These are phyloP conservation scores for Kingdonia uniflora DNA, from an alignment of 164 flowering plant genomes.

Conservation along the genomic window DNA sequence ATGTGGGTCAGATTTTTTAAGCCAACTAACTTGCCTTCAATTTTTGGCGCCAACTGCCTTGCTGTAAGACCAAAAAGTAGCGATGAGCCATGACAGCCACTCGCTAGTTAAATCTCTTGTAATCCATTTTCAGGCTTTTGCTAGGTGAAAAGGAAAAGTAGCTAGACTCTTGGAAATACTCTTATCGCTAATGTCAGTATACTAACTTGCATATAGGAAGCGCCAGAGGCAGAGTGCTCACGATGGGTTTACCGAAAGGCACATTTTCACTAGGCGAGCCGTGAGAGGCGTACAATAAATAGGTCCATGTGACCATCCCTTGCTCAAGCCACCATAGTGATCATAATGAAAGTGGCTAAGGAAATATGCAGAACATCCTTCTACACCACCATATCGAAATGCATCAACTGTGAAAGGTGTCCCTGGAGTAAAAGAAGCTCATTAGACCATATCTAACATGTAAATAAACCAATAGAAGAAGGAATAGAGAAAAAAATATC, in stretches of 20 bases:
- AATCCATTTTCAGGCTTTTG: too few species aligned
- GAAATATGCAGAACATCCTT: constrained; percentile 62
- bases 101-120: too few species aligned
- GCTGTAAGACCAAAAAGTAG: too few species aligned
- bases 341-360: constrained; percentile 67
- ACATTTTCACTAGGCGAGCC: constrained; percentile 45
- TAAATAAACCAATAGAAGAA: too few species aligned
- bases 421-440: constrained; percentile 21
- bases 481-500: too few species aligned
- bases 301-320: constrained; percentile 68
- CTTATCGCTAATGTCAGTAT: too few species aligned
- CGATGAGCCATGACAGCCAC: too few species aligned
- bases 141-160: too few species aligned
- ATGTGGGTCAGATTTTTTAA: too few species aligned
- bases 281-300: constrained; percentile 65
- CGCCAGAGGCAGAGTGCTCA: constrained; percentile 16
- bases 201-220: background rate
- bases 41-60: too few species aligned
- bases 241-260: constrained; percentile 51
- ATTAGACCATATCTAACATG: background rate
- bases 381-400: constrained; percentile 51
- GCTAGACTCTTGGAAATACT: too few species aligned
- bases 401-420: constrained; percentile 76
- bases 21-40: too few species aligned
- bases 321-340: constrained; percentile 65